These are phyloP conservation scores for Gnetum montanum DNA, from an alignment of 75 land plant species.

Conservation along the genomic window DNA sequence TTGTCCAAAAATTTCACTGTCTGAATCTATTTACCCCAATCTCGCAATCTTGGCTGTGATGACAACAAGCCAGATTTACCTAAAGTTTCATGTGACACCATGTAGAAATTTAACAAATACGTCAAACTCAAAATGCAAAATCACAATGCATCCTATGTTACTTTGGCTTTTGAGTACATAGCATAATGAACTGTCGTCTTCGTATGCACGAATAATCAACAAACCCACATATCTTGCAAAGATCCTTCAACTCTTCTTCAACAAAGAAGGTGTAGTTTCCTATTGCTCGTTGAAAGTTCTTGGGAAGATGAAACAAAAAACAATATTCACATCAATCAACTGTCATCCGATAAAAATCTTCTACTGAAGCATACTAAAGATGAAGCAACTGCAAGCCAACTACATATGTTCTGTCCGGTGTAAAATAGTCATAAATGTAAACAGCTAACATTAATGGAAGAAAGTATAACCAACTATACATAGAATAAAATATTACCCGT, in stretches of 20 bases:
- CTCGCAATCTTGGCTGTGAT: too few relatives aligned
- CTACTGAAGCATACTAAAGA: background rate
- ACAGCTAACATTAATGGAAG: background rate
- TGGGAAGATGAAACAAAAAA: slow-evolving; percentile 16
- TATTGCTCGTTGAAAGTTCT: slow-evolving; percentile 20
- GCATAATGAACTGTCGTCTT: slow-evolving; percentile 54
- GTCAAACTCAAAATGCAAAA: too few relatives aligned
- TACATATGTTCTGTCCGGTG: background rate
- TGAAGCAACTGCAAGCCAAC: background rate
- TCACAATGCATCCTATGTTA: too few relatives aligned
- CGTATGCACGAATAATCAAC: slow-evolving; percentile 36
- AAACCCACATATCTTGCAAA: slow-evolving; percentile 52
- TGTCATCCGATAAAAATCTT: background rate
- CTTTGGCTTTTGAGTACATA: slow-evolving; percentile 50
- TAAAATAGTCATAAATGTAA: background rate
- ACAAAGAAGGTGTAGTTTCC: slow-evolving; percentile 25
- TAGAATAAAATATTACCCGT: slow-evolving; percentile 24
- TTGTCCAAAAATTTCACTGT: too few relatives aligned
- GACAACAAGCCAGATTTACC: too few relatives aligned
- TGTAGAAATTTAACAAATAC: too few relatives aligned
- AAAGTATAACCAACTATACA: background rate
- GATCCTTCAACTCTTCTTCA: slow-evolving; percentile 58
- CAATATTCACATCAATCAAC: background rate
- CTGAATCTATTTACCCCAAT: too few relatives aligned
- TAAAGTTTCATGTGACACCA: too few relatives aligned